phyloP scores from a whole-genome alignment of 164 flowering plant species.

The grape (Vitis vinifera) region ASM3070453v1 NC_081822.1:2269001-2269500 shows the following conservation, averaged over 20 bases:
- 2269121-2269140: not conserved
- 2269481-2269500: conserved; percentile 70
- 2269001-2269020: not conserved
- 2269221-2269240: conserved; percentile 2
- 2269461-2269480: conserved; percentile 86
- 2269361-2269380: conserved; percentile 1
- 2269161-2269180: not conserved
- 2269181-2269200: not conserved
- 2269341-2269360: not conserved
- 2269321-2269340: not conserved
- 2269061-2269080: not conserved
- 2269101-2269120: not conserved
- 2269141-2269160: conserved; percentile 1
- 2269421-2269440: not conserved
- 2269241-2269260: too few relatives aligned
- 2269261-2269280: conserved; percentile 33
- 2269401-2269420: not conserved
- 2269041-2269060: not conserved
- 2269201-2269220: conserved; percentile 1
- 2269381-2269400: not conserved
- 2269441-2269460: conserved; percentile 85
- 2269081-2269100: not conserved
- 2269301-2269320: conserved; percentile 60
- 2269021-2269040: not conserved
- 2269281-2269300: conserved; percentile 46